phyloP scores from a whole-genome alignment of 2,329 filamentous ascomycete species.

The Domatiomyces catenatus region DNA sequence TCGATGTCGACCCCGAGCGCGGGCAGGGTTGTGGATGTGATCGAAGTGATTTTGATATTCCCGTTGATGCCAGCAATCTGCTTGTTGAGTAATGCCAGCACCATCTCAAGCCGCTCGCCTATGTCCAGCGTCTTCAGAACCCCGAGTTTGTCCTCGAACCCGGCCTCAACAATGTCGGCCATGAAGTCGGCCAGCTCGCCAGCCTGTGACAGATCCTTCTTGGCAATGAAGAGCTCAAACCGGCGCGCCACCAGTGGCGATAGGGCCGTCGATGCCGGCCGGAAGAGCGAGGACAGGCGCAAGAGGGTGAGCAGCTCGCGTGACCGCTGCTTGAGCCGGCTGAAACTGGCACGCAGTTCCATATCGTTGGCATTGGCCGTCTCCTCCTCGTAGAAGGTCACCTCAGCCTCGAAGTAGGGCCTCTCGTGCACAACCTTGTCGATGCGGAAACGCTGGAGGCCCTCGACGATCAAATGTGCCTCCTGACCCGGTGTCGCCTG shows the following conservation, averaged over 20 bases:
- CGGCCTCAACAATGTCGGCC: slow-evolving; percentile 77
- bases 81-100: slow-evolving; percentile 67
- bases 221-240: slow-evolving; percentile 72
- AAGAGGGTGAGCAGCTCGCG: slow-evolving; percentile 74
- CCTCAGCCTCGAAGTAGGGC: slow-evolving; percentile 73
- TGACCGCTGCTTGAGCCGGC: slow-evolving; percentile 66
- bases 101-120: slow-evolving; percentile 61
- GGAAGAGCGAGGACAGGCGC: slow-evolving; percentile 68
- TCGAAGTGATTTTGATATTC: slow-evolving; percentile 69
- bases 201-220: slow-evolving; percentile 67
- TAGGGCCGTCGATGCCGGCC: slow-evolving; percentile 51
- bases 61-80: slow-evolving; percentile 75
- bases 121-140: slow-evolving; percentile 69
- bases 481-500: slow-evolving; percentile 62
- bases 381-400: slow-evolving; percentile 53
- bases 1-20: slow-evolving; percentile 42
- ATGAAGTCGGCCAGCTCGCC: slow-evolving; percentile 88
- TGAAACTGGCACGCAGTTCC: slow-evolving; percentile 56
- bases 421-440: slow-evolving; percentile 61
- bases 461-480: slow-evolving; percentile 74
- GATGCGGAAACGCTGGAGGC: slow-evolving; percentile 59
- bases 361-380: slow-evolving; percentile 38
- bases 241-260: slow-evolving; percentile 75
- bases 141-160: slow-evolving; percentile 78
- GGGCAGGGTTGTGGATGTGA: slow-evolving; percentile 52